A percentile compares a stretch with the other conserved stretches of the same genome.
These are phyloP conservation scores for Amniculicola lignicola DNA, from an alignment of 495 filamentous ascomycete species.

Conservation along the genomic window DNA sequence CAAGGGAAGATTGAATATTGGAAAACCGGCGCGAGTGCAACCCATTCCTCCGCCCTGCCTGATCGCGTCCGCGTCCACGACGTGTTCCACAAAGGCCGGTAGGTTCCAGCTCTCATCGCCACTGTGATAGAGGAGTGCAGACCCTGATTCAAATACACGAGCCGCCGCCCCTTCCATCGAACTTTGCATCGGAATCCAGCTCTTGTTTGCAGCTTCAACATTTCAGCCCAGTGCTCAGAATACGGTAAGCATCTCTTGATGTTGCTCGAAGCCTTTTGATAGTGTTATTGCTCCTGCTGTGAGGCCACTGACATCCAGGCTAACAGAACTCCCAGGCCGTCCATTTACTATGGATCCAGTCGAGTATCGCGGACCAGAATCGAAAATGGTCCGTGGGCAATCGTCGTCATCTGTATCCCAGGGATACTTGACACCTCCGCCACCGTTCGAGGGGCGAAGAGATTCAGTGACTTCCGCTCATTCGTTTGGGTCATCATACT, in stretches of 20 bases:
- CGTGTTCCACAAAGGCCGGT: slow-evolving; percentile 16
- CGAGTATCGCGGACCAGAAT: not conserved
- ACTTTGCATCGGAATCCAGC: not conserved
- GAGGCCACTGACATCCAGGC: no score
- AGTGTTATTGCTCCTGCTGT: no score
- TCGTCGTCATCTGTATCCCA: not conserved
- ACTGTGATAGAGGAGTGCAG: not conserved
- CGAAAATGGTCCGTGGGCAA: not conserved
- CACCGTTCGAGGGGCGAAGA: slow-evolving; percentile 17
- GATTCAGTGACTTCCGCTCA: slow-evolving; percentile 16
- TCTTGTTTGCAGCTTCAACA: no score
- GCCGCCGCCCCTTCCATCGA: not conserved
- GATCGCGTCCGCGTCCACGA: slow-evolving; percentile 17
- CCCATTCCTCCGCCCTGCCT: slow-evolving; percentile 23
- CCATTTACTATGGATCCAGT: no score
- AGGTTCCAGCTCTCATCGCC: slow-evolving; percentile 8
- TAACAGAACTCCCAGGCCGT: no score
- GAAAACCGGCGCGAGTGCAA: not conserved
- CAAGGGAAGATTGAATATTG: not conserved
- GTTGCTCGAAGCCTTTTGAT: no score
- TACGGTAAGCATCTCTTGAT: no score
- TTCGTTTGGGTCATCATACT: slow-evolving; percentile 7
- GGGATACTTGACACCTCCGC: slow-evolving; percentile 3
- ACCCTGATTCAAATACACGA: slow-evolving; percentile 25
- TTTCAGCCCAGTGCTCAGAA: no score